Base-by-base conservation (phyloP, 1,139 yeast species). In the Geotrichum bryndzae region DNA sequence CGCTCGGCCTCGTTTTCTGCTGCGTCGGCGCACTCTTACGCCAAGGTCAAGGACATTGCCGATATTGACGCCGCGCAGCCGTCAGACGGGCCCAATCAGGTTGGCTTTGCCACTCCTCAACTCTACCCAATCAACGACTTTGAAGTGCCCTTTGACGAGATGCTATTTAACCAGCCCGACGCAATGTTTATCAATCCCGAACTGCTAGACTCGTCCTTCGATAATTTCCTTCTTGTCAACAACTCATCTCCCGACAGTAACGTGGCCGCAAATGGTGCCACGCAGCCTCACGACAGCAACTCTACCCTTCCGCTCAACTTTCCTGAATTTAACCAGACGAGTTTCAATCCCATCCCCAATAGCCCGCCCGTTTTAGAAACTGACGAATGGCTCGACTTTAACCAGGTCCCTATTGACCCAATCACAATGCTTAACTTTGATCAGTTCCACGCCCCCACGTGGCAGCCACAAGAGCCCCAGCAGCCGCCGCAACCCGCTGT, bases 1-100 rank as follows among this genome's bases (percentile, higher is more conserved):
- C 75, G 96, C 51, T 94, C 88, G 70, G 87, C 88, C 38, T 90
- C 96, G 1, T 91, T 89, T 71, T 85, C 91, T 5, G 97, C 97
- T 0, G 84, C 90, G 1, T 83, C 90, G 13, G 84, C 90, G 0
- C 76, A 82, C 13, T 84, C 95, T 0, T 90, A 90, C 70, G 80
- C 89, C 1, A 82, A 82, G 54, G 72, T 76, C 54, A 79, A 79
- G 66, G 86, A 83, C 50, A 63, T 66, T 41, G 72, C 67, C 35
- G 68, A 64, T 6, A 65, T 70, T 53, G 78, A 80, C 7, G 63
- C 68, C 23, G 61, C 63, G 59, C 69, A 11, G 11, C 38, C 18
- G 18, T 18, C 72, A 8, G 65, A 72, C 31, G 78, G 75, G 27
- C 86, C 92, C 1, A 81, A 81, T 51, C 89, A 86, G 69, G 90